Evolutionary conservation across 176 grass and related monocot genomes (phyloP).

Genomic region (Alopecurus myosuroides): DNA sequence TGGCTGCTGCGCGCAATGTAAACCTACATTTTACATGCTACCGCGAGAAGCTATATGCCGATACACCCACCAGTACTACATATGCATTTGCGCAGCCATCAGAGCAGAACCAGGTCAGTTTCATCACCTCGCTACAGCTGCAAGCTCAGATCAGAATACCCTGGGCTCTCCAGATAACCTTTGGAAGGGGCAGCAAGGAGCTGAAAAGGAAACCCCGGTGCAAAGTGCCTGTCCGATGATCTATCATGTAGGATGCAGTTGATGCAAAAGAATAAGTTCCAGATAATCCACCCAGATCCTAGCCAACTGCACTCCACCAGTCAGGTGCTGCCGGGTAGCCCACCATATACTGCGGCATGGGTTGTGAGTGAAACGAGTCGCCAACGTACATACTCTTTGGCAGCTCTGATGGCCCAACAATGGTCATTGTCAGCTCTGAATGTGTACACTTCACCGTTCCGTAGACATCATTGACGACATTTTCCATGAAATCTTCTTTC

Average conservation of each 20-base stretch:
- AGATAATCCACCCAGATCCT: slow-evolving; percentile 21
- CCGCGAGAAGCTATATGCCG: background rate
- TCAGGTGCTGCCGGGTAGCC: background rate
- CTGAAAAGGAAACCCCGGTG: background rate
- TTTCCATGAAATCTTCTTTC: slow-evolving; percentile 52
- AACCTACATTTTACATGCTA: slow-evolving; percentile 18
- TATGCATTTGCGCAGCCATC: background rate
- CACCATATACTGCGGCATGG: slow-evolving; percentile 18
- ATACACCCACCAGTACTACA: background rate
- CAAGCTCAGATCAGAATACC: slow-evolving; percentile 25
- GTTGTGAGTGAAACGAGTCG: background rate
- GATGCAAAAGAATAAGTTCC: background rate
- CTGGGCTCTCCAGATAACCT: background rate
- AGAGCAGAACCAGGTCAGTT: background rate
- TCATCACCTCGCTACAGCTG: background rate
- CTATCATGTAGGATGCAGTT: background rate
- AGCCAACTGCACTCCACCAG: slow-evolving; percentile 7
- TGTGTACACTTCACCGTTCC: slow-evolving; percentile 29
- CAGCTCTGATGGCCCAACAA: slow-evolving; percentile 36
- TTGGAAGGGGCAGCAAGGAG: background rate
- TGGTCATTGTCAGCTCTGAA: slow-evolving; percentile 34
- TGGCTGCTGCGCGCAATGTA: background rate
- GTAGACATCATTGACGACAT: slow-evolving; percentile 42
- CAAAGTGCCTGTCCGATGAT: background rate
- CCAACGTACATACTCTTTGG: slow-evolving; percentile 43